phyloP scores from a whole-genome alignment of 2,329 filamentous ascomycete species.

The Sporothrix globosa region DNA sequence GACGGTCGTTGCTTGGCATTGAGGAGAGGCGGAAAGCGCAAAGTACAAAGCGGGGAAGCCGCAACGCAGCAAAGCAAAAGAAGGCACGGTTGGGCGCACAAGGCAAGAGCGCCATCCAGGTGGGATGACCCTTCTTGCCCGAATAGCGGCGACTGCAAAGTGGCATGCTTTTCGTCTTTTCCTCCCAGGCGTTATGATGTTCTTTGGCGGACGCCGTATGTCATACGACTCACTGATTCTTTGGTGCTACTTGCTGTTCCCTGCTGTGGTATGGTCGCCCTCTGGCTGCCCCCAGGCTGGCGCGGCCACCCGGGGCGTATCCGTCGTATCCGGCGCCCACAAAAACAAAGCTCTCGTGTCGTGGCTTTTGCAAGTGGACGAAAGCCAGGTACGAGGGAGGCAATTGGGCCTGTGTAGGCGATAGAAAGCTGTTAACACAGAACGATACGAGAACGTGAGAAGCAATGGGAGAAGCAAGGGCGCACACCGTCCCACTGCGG shows the following conservation, averaged over 20 bases:
- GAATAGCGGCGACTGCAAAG: not conserved
- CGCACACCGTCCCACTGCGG: not conserved
- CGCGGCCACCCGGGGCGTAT: not conserved
- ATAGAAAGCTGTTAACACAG: no score
- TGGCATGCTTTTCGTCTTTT: slow-evolving; percentile 12
- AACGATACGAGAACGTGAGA: no score
- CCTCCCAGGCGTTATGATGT: not conserved
- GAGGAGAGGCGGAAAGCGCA: not conserved
- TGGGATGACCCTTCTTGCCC: not conserved
- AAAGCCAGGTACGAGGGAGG: no score
- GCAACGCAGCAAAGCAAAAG: not conserved
- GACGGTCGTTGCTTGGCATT: slow-evolving; percentile 12
- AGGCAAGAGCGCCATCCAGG: not conserved
- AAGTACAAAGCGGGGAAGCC: slow-evolving; percentile 3
- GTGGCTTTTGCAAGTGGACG: not conserved
- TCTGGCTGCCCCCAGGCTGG: slow-evolving; percentile 10
- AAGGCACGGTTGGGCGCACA: not conserved
- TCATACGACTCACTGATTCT: no score
- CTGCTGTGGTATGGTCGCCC: not conserved
- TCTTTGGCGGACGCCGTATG: no score
- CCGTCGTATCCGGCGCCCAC: slow-evolving; percentile 6
- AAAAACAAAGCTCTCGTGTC: slow-evolving; percentile 6
- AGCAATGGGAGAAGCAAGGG: no score
- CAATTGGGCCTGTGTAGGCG: no score
- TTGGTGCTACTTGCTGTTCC: no score